Evolutionary conservation across 257 asterid genomes (phyloP).

Genomic region (Fraxinus cuspidata): DNA sequence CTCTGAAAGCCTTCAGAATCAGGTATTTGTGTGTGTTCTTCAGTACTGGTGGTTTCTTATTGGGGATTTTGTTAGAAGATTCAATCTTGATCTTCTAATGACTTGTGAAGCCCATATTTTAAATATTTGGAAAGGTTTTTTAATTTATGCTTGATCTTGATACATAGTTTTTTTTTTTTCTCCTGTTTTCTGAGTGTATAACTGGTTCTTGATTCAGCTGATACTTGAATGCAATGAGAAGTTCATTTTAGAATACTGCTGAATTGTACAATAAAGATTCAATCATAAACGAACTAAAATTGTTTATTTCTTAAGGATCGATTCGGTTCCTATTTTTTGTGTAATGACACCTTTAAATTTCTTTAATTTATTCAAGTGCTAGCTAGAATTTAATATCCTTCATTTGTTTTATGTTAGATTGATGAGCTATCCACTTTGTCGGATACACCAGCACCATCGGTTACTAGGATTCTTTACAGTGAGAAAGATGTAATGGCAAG

Average conservation of each 20-base stretch:
- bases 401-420: constrained; percentile 45
- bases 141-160: neutral
- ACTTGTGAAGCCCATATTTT: neutral
- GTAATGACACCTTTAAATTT: neutral
- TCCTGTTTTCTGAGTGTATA: neutral
- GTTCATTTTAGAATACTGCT: neutral
- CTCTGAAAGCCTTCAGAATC: constrained; percentile 51
- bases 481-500: constrained; percentile 85
- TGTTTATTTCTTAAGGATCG: neutral
- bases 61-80: neutral
- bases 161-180: neutral
- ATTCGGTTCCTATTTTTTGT: neutral
- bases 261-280: neutral
- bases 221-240: neutral
- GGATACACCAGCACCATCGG: constrained; percentile 85
- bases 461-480: constrained; percentile 84
- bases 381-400: neutral
- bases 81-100: neutral
- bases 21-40: constrained; percentile 23
- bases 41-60: neutral
- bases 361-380: neutral
- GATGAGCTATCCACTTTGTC: constrained; percentile 85
- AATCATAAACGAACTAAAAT: neutral
- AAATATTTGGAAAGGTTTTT: neutral
- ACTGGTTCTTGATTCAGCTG: neutral